Conservation (phyloP, 2,329 filamentous ascomycete species). For the Fusarium euwallaceae region DNA sequence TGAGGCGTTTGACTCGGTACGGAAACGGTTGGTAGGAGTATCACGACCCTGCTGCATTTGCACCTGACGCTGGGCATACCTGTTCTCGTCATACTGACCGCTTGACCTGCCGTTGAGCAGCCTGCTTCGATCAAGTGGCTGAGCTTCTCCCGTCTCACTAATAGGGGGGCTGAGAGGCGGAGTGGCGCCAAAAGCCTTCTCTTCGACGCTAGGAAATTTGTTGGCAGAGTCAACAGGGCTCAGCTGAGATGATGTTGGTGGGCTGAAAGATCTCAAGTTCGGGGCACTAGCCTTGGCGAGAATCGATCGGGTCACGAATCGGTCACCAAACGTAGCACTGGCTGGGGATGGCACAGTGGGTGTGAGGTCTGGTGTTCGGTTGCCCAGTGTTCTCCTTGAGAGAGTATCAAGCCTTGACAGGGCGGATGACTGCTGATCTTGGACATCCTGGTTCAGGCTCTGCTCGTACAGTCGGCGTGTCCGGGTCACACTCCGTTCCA, state of each 20-base stretch:
- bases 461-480: constrained; percentile 85
- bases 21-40: constrained; percentile 64
- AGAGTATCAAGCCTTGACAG: constrained; percentile 85
- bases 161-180: constrained; percentile 67
- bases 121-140: constrained; percentile 80
- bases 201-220: constrained; percentile 53
- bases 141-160: constrained; percentile 78
- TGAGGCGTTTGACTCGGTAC: constrained; percentile 61
- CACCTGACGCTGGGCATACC: constrained; percentile 84
- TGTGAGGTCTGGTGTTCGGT: constrained; percentile 64
- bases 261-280: constrained; percentile 73
- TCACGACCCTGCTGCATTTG: constrained; percentile 84
- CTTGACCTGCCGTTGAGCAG: constrained; percentile 76
- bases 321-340: constrained; percentile 59
- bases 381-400: constrained; percentile 68
- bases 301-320: constrained; percentile 60
- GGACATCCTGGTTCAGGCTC: constrained; percentile 81
- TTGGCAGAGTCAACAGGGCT: constrained; percentile 54
- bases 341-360: constrained; percentile 62
- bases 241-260: constrained; percentile 58
- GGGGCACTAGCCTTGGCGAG: constrained; percentile 74
- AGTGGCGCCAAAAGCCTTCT: constrained; percentile 51
- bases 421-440: constrained; percentile 83
- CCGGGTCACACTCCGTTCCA: constrained; percentile 78
- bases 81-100: constrained; percentile 85